phyloP scores from a whole-genome alignment of 148 eudicot genomes.

The Rhododendron simsii region DNA sequence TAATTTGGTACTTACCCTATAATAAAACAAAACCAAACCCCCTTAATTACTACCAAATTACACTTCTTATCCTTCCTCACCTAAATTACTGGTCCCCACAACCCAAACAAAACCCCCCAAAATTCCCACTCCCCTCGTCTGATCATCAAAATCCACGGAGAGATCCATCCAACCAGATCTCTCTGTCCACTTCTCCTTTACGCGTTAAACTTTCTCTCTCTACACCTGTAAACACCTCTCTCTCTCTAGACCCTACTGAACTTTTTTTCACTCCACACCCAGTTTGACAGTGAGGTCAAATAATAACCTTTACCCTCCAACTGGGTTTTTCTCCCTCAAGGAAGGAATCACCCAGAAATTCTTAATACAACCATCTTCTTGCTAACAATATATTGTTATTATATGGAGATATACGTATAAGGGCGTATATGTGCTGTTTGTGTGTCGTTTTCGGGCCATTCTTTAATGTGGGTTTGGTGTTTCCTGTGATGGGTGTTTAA shows the following conservation, averaged over 20 bases:
- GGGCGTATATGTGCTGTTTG: constrained; percentile 18
- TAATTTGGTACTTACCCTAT: neutral
- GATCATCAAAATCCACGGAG: neutral
- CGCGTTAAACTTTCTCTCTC: neutral
- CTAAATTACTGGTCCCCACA: neutral
- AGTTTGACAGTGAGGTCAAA: constrained; percentile 5
- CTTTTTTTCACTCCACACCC: neutral
- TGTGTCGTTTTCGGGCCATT: constrained; percentile 28
- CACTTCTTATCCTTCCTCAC: neutral
- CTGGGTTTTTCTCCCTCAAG: constrained; percentile 20
- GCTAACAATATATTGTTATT: neutral
- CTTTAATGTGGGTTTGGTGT: constrained; percentile 33
- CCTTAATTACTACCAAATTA: too few species aligned
- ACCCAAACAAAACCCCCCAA: neutral
- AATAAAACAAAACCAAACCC: too few species aligned
- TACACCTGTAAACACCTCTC: neutral
- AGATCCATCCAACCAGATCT: constrained; percentile 3
- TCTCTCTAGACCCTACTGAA: neutral
- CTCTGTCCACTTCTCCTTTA: neutral
- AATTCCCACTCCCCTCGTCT: neutral
- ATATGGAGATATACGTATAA: neutral
- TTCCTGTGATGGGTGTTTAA: constrained; percentile 27
- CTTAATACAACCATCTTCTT: neutral
- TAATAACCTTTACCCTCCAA: neutral
- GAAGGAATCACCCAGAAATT: constrained; percentile 19